Evolutionary conservation across 1,139 yeast genomes (phyloP).

Genomic region (Taphrina sp.): DNA sequence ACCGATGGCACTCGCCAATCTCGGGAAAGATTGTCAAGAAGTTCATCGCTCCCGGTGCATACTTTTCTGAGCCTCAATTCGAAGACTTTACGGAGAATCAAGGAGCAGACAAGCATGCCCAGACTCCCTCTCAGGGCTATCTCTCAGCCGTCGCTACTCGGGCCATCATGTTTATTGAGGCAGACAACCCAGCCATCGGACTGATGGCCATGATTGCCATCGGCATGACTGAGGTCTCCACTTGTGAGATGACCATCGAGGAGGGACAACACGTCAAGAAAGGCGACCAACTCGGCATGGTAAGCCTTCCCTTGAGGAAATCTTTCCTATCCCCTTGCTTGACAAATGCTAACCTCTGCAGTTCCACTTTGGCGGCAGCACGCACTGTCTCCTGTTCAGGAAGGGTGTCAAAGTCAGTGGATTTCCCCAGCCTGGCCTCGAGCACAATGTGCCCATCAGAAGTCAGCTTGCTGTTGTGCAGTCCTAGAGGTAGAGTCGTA

Average conservation of each 20-base stretch:
- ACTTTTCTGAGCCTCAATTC: slow-evolving; percentile 15
- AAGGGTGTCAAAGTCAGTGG: slow-evolving; percentile 23
- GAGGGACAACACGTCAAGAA: slow-evolving; percentile 24
- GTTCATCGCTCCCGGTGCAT: slow-evolving; percentile 15
- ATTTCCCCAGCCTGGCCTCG: slow-evolving; percentile 6
- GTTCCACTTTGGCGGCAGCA: slow-evolving; percentile 18
- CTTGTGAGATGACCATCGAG: slow-evolving; percentile 14
- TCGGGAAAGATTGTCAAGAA: slow-evolving; percentile 24
- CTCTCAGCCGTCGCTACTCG: slow-evolving; percentile 17
- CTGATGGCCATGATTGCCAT: slow-evolving; percentile 24
- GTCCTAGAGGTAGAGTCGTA: too few relatives aligned
- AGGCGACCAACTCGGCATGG: slow-evolving; percentile 24
- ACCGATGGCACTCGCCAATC: slow-evolving; percentile 25
- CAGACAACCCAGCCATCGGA: slow-evolving; percentile 22
- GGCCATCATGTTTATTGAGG: slow-evolving; percentile 22
- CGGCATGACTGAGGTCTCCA: slow-evolving; percentile 22
- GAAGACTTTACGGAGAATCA: slow-evolving; percentile 16
- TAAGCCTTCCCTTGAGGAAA: too few relatives aligned
- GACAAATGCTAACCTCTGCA: too few relatives aligned
- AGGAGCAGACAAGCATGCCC: slow-evolving; percentile 11
- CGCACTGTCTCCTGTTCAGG: slow-evolving; percentile 15
- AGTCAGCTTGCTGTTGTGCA: slow-evolving; percentile 4
- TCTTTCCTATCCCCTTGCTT: too few relatives aligned
- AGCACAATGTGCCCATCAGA: slow-evolving; percentile 9
- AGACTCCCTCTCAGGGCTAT: slow-evolving; percentile 20